These are phyloP conservation scores for Hypoxylon sp. DNA, from an alignment of 2,329 filamentous ascomycete species.

Conservation along the genomic window DNA sequence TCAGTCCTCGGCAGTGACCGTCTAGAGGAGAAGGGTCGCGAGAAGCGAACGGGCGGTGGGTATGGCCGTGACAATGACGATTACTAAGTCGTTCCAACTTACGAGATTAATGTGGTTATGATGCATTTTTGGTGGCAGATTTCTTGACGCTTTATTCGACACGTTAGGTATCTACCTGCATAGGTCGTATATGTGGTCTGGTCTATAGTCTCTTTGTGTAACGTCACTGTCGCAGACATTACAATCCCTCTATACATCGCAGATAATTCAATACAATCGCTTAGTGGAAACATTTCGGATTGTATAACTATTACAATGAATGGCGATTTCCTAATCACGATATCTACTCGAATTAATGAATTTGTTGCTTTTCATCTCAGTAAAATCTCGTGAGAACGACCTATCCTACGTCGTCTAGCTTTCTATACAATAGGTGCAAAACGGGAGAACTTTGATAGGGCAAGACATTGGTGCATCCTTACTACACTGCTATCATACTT, in stretches of 20 bases:
- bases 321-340: not conserved
- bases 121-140: not conserved
- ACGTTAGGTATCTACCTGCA: not conserved
- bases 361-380: not conserved
- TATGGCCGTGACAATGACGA: conserved; percentile 46
- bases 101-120: not conserved
- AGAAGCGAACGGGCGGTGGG: conserved; percentile 63
- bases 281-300: not conserved
- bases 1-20: conserved; percentile 63
- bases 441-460: not conserved
- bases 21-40: conserved; percentile 64
- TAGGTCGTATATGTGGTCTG: not conserved
- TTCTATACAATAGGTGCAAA: not conserved
- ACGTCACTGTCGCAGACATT: not conserved
- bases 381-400: too few species aligned
- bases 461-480: not conserved
- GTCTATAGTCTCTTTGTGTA: not conserved
- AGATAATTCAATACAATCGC: not conserved
- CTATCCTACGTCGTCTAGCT: not conserved
- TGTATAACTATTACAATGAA: not conserved
- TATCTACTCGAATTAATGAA: not conserved
- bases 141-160: not conserved
- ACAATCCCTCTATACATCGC: not conserved
- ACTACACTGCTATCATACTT: not conserved
- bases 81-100: conserved; percentile 18